Evolutionary conservation across 305 asterid genomes (phyloP), one percentile per base, ranked within the genome.

Genomic region (Ilex paraguariensis): DNA sequence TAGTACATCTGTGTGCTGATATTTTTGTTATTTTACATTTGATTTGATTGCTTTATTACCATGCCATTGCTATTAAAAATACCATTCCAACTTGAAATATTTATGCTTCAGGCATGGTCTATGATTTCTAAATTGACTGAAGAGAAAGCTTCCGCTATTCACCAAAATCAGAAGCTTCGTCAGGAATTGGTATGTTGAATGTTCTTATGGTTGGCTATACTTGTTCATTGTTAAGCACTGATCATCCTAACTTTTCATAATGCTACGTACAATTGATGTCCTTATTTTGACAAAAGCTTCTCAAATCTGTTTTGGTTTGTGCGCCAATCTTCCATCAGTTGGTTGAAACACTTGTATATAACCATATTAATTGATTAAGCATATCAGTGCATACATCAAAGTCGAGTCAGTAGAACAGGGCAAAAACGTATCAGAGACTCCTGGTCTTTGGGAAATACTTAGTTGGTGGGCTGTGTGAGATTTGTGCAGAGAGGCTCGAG

Each of bases 91-190:
- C 56, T 13, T 50, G 63, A 44, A 62, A 56, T 68, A 46, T 51
- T 66, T 40, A 65, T 28, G 70, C 53, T 66, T 64, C 82, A 88
- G 96, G 79, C 70, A 8, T 68, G 61, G 81, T 73, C 83, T 64
- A 55, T 64, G 74, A 74, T 86, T 76, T 69, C 83, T 36, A 88
- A 84, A 77, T 70, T 91, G 82, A 81, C 79, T 14, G 82, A 83
- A 65, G 95, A 91, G 83, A 91, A 81, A 78, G 82, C 64, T 75
- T 69, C 81, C 45, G 82, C 86, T 31, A 54, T 75, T 59, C 68
- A 83, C 67, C 84, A 79, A 75, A 91, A 82, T 70, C 79, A 79
- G 77, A 81, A 78, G 81, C 87, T 86, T 58, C 74, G 73, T 45
- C 73, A 66, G 12, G 98, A 91, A 77, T 65, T 91, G 96, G 98